Evolutionary conservation across 2,329 filamentous ascomycete genomes (phyloP).

Genomic region (Xylariales sp.): DNA sequence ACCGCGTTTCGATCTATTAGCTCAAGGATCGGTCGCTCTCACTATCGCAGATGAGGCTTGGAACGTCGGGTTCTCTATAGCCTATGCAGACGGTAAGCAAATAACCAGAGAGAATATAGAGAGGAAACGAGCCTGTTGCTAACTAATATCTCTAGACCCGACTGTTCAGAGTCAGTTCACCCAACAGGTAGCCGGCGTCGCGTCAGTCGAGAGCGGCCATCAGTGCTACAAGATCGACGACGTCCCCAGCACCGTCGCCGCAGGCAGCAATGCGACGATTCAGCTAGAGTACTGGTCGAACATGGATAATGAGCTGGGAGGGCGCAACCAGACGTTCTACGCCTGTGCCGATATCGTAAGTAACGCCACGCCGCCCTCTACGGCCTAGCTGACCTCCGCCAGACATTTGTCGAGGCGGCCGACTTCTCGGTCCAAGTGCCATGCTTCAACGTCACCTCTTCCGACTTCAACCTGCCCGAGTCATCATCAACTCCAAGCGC

Average conservation of each 20-base stretch:
- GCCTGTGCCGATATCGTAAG: constrained; percentile 55
- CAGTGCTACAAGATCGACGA: constrained; percentile 52
- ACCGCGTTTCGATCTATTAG: constrained; percentile 44
- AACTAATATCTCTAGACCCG: constrained; percentile 41
- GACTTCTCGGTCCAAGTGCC: constrained; percentile 48
- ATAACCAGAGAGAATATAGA: background rate
- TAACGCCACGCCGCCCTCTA: background rate
- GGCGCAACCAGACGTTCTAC: constrained; percentile 53
- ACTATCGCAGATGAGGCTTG: constrained; percentile 64
- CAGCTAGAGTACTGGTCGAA: constrained; percentile 53
- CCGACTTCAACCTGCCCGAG: constrained; percentile 46
- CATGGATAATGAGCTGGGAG: constrained; percentile 47
- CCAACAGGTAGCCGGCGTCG: constrained; percentile 48
- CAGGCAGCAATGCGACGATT: constrained; percentile 53
- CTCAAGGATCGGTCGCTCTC: constrained; percentile 62
- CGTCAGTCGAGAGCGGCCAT: constrained; percentile 51
- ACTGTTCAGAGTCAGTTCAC: constrained; percentile 50
- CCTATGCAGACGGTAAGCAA: constrained; percentile 57
- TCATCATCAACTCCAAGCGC: constrained; percentile 39
- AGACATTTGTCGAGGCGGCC: constrained; percentile 50
- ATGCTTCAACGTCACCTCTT: constrained; percentile 55
- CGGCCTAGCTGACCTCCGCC: background rate
- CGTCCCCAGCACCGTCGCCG: constrained; percentile 43
- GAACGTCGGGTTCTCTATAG: constrained; percentile 62
- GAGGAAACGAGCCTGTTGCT: background rate